Conservation (phyloP, 345 rosid species). For the Eucalyptus marginata region DNA sequence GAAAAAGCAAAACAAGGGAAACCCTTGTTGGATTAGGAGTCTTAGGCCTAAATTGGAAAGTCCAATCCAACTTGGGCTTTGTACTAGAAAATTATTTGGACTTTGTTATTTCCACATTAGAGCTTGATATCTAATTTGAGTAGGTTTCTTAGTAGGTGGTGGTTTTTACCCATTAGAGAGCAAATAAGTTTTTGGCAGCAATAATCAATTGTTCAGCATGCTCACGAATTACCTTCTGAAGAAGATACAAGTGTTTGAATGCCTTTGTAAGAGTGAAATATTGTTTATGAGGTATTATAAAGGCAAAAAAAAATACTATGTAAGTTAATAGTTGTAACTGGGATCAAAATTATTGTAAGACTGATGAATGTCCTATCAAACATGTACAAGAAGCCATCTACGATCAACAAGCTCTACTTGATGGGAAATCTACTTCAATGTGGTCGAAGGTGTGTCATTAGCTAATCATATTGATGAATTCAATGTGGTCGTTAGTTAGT, state of each 20-base stretch:
- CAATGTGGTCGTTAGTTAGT: not conserved
- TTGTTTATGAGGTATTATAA: not conserved
- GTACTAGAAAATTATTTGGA: not conserved
- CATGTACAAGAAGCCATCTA: not conserved
- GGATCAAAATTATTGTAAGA: too few species aligned
- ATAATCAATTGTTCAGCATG: not conserved
- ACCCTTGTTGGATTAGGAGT: not conserved
- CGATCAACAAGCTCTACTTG: not conserved
- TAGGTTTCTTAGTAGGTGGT: not conserved
- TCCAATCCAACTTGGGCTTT: not conserved
- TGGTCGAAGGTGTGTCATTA: fast-evolving
- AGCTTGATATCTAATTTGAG: not conserved
- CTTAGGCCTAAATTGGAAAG: not conserved
- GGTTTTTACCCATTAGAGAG: not conserved
- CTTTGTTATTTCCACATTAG: not conserved
- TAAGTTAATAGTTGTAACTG: not conserved
- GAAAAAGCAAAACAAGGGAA: not conserved
- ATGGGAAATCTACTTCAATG: not conserved
- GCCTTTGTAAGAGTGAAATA: not conserved
- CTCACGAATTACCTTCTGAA: not conserved
- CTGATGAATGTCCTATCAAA: not conserved
- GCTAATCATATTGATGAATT: not conserved
- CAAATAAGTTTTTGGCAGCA: not conserved
- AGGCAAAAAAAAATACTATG: not conserved
- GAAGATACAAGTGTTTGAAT: not conserved